A percentile compares a stretch with the other conserved stretches of the same genome.
These are phyloP conservation scores for Colletotrichum sp. DNA, from an alignment of 2,329 filamentous ascomycete species.

Conservation along the genomic window DNA sequence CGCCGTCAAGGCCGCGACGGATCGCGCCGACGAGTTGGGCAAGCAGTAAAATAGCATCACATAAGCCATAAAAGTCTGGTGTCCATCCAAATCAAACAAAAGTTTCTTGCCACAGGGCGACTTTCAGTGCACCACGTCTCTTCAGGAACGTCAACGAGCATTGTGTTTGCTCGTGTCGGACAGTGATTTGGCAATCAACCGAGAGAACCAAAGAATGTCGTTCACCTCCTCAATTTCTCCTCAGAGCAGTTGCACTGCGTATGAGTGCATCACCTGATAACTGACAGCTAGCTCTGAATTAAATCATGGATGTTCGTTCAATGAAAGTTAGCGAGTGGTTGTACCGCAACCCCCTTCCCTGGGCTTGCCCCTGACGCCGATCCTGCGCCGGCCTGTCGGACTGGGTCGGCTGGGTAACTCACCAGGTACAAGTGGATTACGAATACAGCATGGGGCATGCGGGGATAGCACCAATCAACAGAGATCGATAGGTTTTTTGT, in stretches of 20 bases:
- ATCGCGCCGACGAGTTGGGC: conserved; percentile 42
- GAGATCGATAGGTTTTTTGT: no score
- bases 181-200: no score
- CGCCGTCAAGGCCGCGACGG: conserved; percentile 50
- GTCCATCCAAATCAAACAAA: neutral
- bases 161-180: no score
- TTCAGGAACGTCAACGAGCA: no score
- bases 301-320: neutral
- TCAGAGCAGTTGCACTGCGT: neutral
- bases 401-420: neutral
- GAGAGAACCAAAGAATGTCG: neutral
- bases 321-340: neutral
- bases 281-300: neutral
- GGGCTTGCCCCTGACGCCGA: neutral
- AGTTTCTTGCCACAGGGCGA: neutral
- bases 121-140: neutral
- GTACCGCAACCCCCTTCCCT: neutral
- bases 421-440: neutral
- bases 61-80: neutral
- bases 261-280: neutral
- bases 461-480: neutral
- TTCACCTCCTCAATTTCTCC: neutral
- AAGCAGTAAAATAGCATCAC: neutral
- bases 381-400: neutral
- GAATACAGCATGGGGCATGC: neutral